Evolutionary conservation across 2,329 filamentous ascomycete species (phyloP).

Genomic region (Fusarium clavum): DNA sequence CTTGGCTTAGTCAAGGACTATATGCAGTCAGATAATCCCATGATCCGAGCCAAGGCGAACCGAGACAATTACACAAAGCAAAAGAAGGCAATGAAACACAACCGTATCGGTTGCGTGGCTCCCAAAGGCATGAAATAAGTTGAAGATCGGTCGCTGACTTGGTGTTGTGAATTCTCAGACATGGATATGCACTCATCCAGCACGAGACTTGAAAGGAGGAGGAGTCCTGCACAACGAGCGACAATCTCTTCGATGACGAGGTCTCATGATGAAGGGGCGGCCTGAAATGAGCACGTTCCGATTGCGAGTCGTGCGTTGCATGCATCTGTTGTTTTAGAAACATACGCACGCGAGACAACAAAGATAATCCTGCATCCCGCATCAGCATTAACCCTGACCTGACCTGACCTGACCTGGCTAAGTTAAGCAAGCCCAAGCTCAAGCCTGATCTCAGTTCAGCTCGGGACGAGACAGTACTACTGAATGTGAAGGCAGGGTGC

Average conservation of each 20-base stretch:
- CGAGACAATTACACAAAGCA: conserved; percentile 15
- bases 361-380: background rate
- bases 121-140: background rate
- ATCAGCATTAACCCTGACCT: conserved; percentile 6
- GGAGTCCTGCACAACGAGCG: conserved; percentile 2
- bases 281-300: conserved; percentile 22
- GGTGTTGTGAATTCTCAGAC: conserved; percentile 15
- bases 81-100: conserved; percentile 8
- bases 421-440: background rate
- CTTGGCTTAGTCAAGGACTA: conserved; percentile 17
- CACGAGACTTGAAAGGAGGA: background rate
- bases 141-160: background rate
- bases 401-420: background rate
- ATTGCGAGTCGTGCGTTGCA: conserved; percentile 24
- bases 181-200: conserved; percentile 19
- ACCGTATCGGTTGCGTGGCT: background rate
- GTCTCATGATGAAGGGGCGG: background rate
- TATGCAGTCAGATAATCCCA: conserved; percentile 15
- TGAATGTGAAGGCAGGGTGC: background rate
- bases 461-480: conserved; percentile 8
- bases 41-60: conserved; percentile 16
- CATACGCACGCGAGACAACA: conserved; percentile 20
- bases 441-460: conserved; percentile 4
- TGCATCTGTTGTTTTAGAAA: conserved; percentile 21
- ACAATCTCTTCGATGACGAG: conserved; percentile 28